Evolutionary conservation across 768 basidiomycete genomes (phyloP), one percentile per base, ranked within the genome.

Genomic region (Paxillus involutus): DNA sequence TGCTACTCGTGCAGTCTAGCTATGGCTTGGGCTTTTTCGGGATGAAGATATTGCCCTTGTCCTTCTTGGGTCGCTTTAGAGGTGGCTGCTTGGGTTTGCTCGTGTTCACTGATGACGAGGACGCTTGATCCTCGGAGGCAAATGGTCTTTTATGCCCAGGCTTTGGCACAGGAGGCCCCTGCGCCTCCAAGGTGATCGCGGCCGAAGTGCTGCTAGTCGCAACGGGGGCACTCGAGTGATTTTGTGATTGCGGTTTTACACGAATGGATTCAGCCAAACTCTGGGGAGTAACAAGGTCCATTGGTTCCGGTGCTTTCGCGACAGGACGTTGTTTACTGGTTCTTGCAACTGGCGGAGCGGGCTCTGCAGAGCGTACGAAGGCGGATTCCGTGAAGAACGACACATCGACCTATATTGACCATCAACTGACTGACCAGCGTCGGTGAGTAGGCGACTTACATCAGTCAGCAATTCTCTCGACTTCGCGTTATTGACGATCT

Each of bases 401-500:
- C 5, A 49, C 21, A 57, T 78, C 76, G 37, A 64, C 63, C 66
- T 77, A 61, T 30, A 7, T 47, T 21, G 26, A 45, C 26, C 33
- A 4, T 41, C 1, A 43, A 21, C 2, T 17, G 19, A 5, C 17
- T 16, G 26, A 14, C 41, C 14, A 45, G 12, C 11, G 36, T 57
- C 33, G 39, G 19, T 16, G 26, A 17, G 17, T 2, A 1, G 5
- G 9, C 17, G 32, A 41, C 61, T 64, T 63, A 94, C 94, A 58
- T 88, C 81, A 9, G 84, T 68, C 24, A 95, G 68, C 35, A 82
- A 73, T 10, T 77, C 76, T 50, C 93, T 79, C 12, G 79, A 72
- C 51, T 84, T 76, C 7, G 95, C 92, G 65, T 98, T 88, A 17
- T 74, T 68, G 24, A 97, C 78, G 44, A 97, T 94, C 29, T 77